Percentiles rank a stretch among this genome's conserved stretches.
Evolutionary conservation across 352 stramenopile species (phyloP).

Genomic region (Thalassiosira exigua): DNA sequence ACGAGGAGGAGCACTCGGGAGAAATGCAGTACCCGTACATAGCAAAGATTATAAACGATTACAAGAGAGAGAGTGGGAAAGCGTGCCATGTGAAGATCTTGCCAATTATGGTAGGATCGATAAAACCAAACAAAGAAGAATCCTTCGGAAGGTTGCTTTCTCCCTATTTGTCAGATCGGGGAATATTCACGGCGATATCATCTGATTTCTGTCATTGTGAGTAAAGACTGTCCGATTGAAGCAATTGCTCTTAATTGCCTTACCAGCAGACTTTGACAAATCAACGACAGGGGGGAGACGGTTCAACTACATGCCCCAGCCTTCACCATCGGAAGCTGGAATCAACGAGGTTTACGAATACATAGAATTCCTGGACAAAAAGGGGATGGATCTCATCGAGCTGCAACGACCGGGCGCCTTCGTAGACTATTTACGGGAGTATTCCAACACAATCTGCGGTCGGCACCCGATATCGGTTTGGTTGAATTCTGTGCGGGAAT

Average conservation of each 20-base stretch:
- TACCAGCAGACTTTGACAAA: not conserved
- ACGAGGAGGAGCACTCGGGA: slow-evolving; percentile 96
- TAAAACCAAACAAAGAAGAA: slow-evolving; percentile 87
- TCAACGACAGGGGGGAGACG: too few relatives aligned
- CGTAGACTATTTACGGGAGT: slow-evolving; percentile 93
- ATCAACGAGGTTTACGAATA: slow-evolving; percentile 60
- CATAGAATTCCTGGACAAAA: slow-evolving; percentile 94
- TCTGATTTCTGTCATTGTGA: slow-evolving; percentile 98
- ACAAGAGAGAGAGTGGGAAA: slow-evolving; percentile 15
- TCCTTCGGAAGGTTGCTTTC: slow-evolving; percentile 89
- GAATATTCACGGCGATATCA: slow-evolving; percentile 95
- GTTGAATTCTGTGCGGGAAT: slow-evolving; percentile 72
- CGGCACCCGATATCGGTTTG: slow-evolving; percentile 91
- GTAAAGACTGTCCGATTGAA: too few relatives aligned
- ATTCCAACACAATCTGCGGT: slow-evolving; percentile 97
- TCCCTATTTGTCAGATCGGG: slow-evolving; percentile 90
- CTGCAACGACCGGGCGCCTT: slow-evolving; percentile 91
- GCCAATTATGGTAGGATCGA: slow-evolving; percentile 95
- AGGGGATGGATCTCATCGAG: slow-evolving; percentile 91
- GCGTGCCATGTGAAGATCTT: slow-evolving; percentile 87
- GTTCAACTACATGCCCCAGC: slow-evolving; percentile 53
- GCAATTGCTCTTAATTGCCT: slow-evolving; percentile 21
- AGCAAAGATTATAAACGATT: slow-evolving; percentile 84
- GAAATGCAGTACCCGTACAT: slow-evolving; percentile 97
- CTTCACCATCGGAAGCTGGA: slow-evolving; percentile 12